A percentile compares a stretch with the other conserved stretches of the same genome.
phyloP scores from a whole-genome alignment of 441 rosid genomes.

The California macrophylla region DNA sequence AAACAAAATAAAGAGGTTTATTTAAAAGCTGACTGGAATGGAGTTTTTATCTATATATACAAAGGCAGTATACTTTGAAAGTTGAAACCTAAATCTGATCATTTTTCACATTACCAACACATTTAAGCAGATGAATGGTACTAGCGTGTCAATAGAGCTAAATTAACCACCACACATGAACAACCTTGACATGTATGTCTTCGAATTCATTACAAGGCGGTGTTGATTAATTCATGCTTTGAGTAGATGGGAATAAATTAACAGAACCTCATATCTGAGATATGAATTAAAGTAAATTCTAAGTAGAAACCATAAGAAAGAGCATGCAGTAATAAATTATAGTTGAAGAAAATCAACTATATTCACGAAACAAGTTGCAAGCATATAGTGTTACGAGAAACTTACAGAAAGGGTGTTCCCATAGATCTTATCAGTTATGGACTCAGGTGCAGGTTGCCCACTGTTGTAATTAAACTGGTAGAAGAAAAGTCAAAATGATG shows the following conservation, averaged over 20 bases:
- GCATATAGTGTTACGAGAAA: slow-evolving; percentile 7
- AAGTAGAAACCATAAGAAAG: no score
- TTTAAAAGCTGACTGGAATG: not conserved
- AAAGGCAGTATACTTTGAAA: not conserved
- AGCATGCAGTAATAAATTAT: not conserved
- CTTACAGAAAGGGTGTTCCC: slow-evolving; percentile 96
- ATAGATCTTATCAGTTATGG: slow-evolving; percentile 85
- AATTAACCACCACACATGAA: not conserved
- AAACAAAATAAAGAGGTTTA: not conserved
- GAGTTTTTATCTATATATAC: not conserved
- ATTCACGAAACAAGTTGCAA: slow-evolving; percentile 13
- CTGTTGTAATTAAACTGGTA: slow-evolving; percentile 85
- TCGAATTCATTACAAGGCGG: no score
- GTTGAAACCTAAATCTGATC: not conserved
- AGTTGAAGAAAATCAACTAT: not conserved
- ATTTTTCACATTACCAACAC: not conserved
- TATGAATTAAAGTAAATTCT: no score
- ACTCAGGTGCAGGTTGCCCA: slow-evolving; percentile 92
- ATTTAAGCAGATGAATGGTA: not conserved
- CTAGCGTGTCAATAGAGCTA: not conserved
- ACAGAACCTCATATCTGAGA: not conserved
- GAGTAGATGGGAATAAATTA: not conserved
- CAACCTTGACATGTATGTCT: no score
- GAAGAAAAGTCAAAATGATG: slow-evolving; percentile 13
- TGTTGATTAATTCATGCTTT: not conserved